Evolutionary conservation across 129 eudicot genomes (phyloP).

Genomic region (Lactuca saligna): DNA sequence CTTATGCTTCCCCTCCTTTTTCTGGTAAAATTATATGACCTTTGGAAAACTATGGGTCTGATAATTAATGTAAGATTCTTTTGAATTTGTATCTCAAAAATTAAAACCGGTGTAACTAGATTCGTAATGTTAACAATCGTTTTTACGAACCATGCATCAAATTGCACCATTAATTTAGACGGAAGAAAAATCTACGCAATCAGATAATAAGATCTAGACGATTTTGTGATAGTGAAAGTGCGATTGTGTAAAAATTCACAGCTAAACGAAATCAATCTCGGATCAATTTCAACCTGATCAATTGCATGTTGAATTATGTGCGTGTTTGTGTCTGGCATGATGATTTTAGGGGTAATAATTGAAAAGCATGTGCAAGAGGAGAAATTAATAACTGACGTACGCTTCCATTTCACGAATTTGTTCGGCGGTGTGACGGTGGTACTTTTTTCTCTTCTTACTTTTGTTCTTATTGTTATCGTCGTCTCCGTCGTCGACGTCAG

Average conservation of each 20-base stretch:
- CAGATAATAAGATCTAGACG: conserved; percentile 18
- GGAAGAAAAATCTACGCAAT: not conserved
- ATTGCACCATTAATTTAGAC: conserved; percentile 11
- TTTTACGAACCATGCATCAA: conserved; percentile 18
- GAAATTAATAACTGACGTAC: conserved; percentile 40
- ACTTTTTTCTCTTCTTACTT: conserved; percentile 79
- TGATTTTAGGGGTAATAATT: conserved; percentile 16
- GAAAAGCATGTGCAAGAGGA: not conserved
- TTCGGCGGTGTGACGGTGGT: conserved; percentile 91
- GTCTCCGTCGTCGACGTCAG: conserved; percentile 48
- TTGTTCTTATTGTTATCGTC: conserved; percentile 37
- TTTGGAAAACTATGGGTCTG: conserved; percentile 10
- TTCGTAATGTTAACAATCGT: not conserved
- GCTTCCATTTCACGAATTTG: conserved; percentile 97
- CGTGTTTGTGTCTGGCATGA: not conserved
- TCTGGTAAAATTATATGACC: conserved; percentile 15
- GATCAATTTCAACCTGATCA: conserved; percentile 8
- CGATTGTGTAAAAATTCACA: conserved; percentile 9
- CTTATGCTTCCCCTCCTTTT: conserved; percentile 11
- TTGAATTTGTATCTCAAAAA: not conserved
- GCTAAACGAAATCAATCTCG: not conserved
- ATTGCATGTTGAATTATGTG: conserved; percentile 14
- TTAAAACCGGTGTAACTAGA: conserved; percentile 7
- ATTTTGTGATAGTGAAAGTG: conserved; percentile 2
- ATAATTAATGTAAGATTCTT: conserved; percentile 3